Evolutionary conservation across 352 stramenopile species (phyloP).

Genomic region (Globisporangium acanthophoron): DNA sequence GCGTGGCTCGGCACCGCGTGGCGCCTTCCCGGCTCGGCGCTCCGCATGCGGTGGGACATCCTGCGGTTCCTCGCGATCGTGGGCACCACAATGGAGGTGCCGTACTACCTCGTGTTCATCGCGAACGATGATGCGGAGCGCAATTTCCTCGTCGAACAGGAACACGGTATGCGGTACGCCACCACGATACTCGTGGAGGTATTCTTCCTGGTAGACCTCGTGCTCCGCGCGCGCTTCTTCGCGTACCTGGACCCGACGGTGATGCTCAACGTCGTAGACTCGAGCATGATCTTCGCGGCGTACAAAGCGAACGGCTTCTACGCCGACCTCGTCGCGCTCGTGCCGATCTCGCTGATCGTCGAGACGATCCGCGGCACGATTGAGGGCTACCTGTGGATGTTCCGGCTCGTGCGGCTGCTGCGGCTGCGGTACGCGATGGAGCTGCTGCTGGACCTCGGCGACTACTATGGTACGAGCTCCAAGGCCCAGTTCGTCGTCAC

Average conservation of each 20-base stretch:
- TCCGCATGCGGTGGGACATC: conserved; percentile 50
- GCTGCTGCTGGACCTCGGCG: conserved; percentile 44
- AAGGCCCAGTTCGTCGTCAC: conserved; percentile 43
- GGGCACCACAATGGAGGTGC: conserved; percentile 62
- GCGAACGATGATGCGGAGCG: conserved; percentile 40
- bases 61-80: conserved; percentile 34
- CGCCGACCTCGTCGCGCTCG: conserved; percentile 37
- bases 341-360: conserved; percentile 41
- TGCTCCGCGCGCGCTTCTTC: conserved; percentile 44
- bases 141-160: conserved; percentile 33
- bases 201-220: conserved; percentile 45
- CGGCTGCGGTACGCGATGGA: conserved; percentile 34
- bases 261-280: conserved; percentile 50
- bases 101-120: conserved; percentile 64
- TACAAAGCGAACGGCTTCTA: conserved; percentile 60
- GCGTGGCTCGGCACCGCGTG: conserved; percentile 18
- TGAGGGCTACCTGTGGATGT: conserved; percentile 32
- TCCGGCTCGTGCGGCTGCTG: conserved; percentile 42
- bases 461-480: conserved; percentile 60
- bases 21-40: conserved; percentile 41
- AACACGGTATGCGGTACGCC: conserved; percentile 25
- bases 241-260: conserved; percentile 54
- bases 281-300: conserved; percentile 44
- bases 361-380: conserved; percentile 24
- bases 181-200: conserved; percentile 36